Evolutionary conservation across 2,329 filamentous ascomycete genomes (phyloP), one percentile per base, ranked within the genome.

Genomic region (Lachnellula cervina): DNA sequence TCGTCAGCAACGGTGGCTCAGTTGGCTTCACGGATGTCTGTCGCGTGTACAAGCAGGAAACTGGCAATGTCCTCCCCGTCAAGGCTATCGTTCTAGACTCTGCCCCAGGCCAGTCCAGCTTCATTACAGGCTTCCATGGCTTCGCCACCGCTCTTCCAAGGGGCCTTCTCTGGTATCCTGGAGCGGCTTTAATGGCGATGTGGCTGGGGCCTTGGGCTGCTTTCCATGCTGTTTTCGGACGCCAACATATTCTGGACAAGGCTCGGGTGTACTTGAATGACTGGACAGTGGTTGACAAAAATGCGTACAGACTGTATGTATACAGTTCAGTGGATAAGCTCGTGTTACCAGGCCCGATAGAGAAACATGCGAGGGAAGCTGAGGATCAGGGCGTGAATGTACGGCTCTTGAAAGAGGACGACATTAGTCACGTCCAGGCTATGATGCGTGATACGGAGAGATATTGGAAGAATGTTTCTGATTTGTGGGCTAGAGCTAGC

Each of bases 291-390:
- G 52, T 59, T 6, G 60, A 61, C 52, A 51, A 32, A 28, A 51
- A 21, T 2, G 59, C 62, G n/a, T 59, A 55, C 46, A 56, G 63
- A 19, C 45, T 64, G 35, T 65, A 65, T 56, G 45, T 64, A 19
- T 64, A 61, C 34, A 64, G 62, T 51, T 54, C 59, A 4, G 44
- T 2, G 6, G 63, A 65, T 60, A 34, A 32, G 28, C 42, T 65
- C 48, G 60, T 63, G 3, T 48, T 47, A 1, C 56, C 28, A 9
- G 25, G 46, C 28, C 55, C 59, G 38, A 51, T 62, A 11, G 63
- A 65, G 51, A 51, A 43, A 32, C 59, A 64, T 60, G 53, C 58
- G 13, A 54, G 43, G 25, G 50, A 58, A 16, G 57, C 60, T 23
- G 53, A 49, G 32, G 43, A 37, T n/a, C 40, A 43, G 7, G 61